phyloP scores from a whole-genome alignment of 164 flowering plant genomes.

The Berberis thunbergii region DNA sequence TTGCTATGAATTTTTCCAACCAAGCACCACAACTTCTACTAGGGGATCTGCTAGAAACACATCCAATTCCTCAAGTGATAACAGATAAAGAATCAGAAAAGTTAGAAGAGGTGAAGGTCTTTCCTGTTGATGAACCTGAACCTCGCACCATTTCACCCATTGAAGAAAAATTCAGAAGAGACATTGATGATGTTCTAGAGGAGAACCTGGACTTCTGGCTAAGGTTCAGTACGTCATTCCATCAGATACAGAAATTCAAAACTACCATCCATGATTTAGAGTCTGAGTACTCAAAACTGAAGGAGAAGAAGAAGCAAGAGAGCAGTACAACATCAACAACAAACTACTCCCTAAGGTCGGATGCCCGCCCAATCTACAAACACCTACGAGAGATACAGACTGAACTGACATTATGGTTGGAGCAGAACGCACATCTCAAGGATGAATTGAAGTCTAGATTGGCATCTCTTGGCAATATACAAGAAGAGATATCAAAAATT shows the following conservation, averaged over 20 bases:
- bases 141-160: slow-evolving; percentile 15
- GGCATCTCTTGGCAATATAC: slow-evolving; percentile 35
- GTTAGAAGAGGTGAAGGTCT: slow-evolving; percentile 12
- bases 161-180: slow-evolving; percentile 48
- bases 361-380: slow-evolving; percentile 37
- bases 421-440: slow-evolving; percentile 40
- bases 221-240: slow-evolving; percentile 61
- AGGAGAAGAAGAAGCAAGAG: slow-evolving; percentile 20
- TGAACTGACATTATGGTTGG: slow-evolving; percentile 55
- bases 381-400: slow-evolving; percentile 59
- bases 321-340: slow-evolving; percentile 9
- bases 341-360: slow-evolving; percentile 23
- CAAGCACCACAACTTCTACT: no score
- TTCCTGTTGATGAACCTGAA: slow-evolving; percentile 13
- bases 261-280: slow-evolving; percentile 42
- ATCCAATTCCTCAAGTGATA: no score
- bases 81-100: slow-evolving; percentile 3
- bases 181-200: slow-evolving; percentile 55
- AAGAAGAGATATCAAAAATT: slow-evolving; percentile 40
- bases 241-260: slow-evolving; percentile 62
- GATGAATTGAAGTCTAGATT: slow-evolving; percentile 46
- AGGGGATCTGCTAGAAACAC: no score
- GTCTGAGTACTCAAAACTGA: slow-evolving; percentile 28
- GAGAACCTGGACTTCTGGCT: slow-evolving; percentile 74
- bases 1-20: no score